Conservation (phyloP, 371 early-diverging fungal species). For the Mortierella sp. region DNA sequence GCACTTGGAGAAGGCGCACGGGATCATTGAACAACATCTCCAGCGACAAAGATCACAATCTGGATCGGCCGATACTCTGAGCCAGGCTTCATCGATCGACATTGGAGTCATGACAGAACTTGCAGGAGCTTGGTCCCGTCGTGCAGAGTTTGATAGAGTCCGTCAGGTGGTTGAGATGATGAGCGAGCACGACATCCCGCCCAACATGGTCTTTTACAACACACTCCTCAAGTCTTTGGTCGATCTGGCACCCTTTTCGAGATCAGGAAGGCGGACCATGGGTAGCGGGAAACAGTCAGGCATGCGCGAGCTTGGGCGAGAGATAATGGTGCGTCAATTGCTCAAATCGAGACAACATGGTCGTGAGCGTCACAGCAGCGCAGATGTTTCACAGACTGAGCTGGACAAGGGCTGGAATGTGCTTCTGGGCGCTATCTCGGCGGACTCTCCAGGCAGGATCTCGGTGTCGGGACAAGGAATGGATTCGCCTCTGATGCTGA, state of each 20-base stretch:
- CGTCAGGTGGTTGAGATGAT: constrained; percentile 22
- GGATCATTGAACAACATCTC: constrained; percentile 41
- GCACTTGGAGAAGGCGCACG: constrained; percentile 35
- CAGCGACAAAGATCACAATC: neutral
- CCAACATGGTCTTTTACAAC: constrained; percentile 53
- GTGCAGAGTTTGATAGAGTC: constrained; percentile 29
- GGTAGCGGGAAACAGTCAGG: constrained; percentile 22
- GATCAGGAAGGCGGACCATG: constrained; percentile 14
- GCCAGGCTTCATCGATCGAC: constrained; percentile 5
- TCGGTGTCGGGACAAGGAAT: constrained; percentile 5
- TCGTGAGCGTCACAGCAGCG: neutral
- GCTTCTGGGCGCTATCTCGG: constrained; percentile 20
- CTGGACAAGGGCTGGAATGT: constrained; percentile 41
- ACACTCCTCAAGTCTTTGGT: constrained; percentile 37
- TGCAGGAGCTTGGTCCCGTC: constrained; percentile 42
- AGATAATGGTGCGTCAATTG: constrained; percentile 36
- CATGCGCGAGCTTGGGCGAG: constrained; percentile 44
- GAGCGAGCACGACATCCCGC: constrained; percentile 25
- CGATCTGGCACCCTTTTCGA: constrained; percentile 32
- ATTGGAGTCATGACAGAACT: constrained; percentile 25
- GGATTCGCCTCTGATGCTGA: constrained; percentile 23
- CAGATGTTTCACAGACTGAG: constrained; percentile 8
- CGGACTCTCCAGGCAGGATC: neutral
- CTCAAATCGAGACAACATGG: constrained; percentile 12
- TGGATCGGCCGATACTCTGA: neutral